phyloP scores from a whole-genome alignment of 768 basidiomycete species.

The Inosperma sp. region DNA sequence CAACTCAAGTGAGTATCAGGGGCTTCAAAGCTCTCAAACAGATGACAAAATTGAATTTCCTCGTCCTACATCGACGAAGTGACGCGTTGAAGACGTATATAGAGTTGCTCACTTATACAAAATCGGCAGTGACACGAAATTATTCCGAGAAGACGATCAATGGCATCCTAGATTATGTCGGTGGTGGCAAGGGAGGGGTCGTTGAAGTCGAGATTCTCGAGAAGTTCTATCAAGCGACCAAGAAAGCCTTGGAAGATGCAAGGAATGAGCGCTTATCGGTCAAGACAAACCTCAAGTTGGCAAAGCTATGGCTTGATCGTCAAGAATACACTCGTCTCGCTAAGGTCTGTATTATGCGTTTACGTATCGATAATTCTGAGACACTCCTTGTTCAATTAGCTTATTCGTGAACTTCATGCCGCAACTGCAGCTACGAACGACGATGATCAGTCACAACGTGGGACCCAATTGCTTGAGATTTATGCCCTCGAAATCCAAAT shows the following conservation, averaged over 20 bases:
- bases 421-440: conserved; percentile 58
- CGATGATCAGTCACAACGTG: conserved; percentile 86
- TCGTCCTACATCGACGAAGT: conserved; percentile 68
- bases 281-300: conserved; percentile 95
- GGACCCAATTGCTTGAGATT: conserved; percentile 92
- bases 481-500: conserved; percentile 99
- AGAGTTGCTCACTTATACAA: conserved; percentile 87
- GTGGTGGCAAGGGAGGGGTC: conserved; percentile 75
- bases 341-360: conserved; percentile 46
- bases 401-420: conserved; percentile 74
- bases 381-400: conserved; percentile 42
- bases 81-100: conserved; percentile 86
- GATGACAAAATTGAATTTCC: conserved; percentile 89
- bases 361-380: conserved; percentile 1
- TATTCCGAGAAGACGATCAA: conserved; percentile 99
- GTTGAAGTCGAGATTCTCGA: conserved; percentile 86
- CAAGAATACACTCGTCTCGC: conserved; percentile 84
- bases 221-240: conserved; percentile 92
- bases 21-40: conserved; percentile 99
- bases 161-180: conserved; percentile 95
- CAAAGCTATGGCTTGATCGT: conserved; percentile 94
- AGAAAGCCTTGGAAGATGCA: conserved; percentile 83
- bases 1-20: conserved; percentile 59
- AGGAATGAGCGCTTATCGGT: conserved; percentile 97
- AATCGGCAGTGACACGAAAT: conserved; percentile 90